phyloP scores from a whole-genome alignment of 805 yeast species.

The Metschnikowia henanensis region DNA sequence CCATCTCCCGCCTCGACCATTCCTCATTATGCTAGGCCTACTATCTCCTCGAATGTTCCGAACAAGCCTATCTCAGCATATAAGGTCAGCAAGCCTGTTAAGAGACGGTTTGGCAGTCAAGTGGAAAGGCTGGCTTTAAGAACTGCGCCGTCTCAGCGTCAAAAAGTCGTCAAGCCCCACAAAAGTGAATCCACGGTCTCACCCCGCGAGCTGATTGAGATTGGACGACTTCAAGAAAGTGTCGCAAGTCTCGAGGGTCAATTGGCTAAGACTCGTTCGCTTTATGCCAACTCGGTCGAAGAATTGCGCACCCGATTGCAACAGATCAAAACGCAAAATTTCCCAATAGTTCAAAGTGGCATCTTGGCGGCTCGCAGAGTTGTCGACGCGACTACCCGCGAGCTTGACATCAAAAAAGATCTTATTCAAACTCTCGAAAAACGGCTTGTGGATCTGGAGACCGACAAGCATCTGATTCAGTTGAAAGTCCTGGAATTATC shows the following conservation, averaged over 20 bases:
- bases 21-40: slow-evolving; percentile 36
- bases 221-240: neutral
- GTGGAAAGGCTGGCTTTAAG: neutral
- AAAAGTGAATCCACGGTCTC: neutral
- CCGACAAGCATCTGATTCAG: neutral
- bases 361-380: slow-evolving; percentile 1
- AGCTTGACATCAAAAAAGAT: neutral
- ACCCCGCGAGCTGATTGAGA: neutral
- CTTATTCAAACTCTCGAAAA: neutral
- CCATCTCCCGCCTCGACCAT: too few species aligned
- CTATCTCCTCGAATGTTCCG: slow-evolving; percentile 25
- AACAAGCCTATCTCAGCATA: neutral
- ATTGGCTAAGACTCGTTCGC: neutral
- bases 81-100: slow-evolving; percentile 1
- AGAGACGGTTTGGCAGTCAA: neutral
- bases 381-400: neutral
- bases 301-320: neutral
- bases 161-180: neutral
- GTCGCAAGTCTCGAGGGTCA: neutral
- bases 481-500: neutral
- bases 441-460: neutral
- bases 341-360: neutral
- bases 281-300: neutral
- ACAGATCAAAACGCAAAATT: neutral
- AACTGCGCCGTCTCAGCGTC: neutral